Conservation (phyloP, 371 early-diverging fungal species). For the Mucor mucedo region DNA sequence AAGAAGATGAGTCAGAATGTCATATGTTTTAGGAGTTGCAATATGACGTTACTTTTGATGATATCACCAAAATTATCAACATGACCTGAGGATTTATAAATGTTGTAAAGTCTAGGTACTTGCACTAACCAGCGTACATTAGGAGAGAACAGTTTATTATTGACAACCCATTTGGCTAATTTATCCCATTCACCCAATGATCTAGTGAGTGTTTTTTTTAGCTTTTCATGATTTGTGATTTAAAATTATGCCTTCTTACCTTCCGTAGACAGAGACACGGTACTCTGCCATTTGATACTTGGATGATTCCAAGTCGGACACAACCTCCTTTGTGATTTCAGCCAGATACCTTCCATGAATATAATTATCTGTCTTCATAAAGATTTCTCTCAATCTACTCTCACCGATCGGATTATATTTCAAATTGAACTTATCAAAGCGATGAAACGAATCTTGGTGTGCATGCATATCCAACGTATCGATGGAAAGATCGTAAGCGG, state of each 20-base stretch:
- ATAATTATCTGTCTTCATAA: slow-evolving; percentile 96
- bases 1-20: no score
- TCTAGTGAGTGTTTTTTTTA: neutral
- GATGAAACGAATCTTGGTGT: slow-evolving; percentile 85
- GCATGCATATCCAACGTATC: slow-evolving; percentile 98
- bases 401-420: slow-evolving; percentile 97
- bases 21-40: neutral
- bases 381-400: slow-evolving; percentile 81
- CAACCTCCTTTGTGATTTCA: slow-evolving; percentile 94
- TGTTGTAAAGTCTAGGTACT: slow-evolving; percentile 93
- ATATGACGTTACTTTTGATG: slow-evolving; percentile 62
- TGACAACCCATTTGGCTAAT: slow-evolving; percentile 94
- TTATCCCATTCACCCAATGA: slow-evolving; percentile 91
- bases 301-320: slow-evolving; percentile 92
- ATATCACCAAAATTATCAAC: slow-evolving; percentile 85
- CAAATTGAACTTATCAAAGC: slow-evolving; percentile 98
- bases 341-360: slow-evolving; percentile 93
- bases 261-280: slow-evolving; percentile 92
- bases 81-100: slow-evolving; percentile 77
- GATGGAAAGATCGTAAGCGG: slow-evolving; percentile 95
- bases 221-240: no score
- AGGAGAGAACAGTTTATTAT: slow-evolving; percentile 88
- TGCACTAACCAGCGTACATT: slow-evolving; percentile 98
- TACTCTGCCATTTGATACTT: slow-evolving; percentile 97
- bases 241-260: slow-evolving; percentile 20